Evolutionary conservation across 1,284 basidiomycete species (phyloP).

Genomic region (Moniliophthora roreri): DNA sequence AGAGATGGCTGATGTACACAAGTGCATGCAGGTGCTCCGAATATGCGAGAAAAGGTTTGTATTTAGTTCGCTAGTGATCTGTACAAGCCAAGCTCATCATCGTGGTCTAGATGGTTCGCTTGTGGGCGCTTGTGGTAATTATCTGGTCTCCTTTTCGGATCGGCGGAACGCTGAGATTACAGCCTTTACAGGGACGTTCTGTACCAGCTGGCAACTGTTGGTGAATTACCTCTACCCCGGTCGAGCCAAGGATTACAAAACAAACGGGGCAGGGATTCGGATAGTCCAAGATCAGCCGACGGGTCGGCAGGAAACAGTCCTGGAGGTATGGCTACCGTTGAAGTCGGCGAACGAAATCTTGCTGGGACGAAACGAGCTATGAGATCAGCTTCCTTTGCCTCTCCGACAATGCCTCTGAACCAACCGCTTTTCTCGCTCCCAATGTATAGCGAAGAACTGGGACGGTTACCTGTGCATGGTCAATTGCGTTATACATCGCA

Average conservation of each 20-base stretch:
- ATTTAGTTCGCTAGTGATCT: too few relatives aligned
- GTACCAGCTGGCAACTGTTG: slow-evolving; percentile 65
- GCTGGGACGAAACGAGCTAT: slow-evolving; percentile 25
- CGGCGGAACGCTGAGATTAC: neutral
- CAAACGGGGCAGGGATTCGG: slow-evolving; percentile 65
- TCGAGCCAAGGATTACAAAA: slow-evolving; percentile 44
- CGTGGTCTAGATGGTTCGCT: slow-evolving; percentile 40
- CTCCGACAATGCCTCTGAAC: slow-evolving; percentile 4
- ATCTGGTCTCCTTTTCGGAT: neutral
- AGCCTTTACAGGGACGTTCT: slow-evolving; percentile 57
- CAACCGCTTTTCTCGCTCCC: slow-evolving; percentile 21
- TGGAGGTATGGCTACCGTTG: neutral
- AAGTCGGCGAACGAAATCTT: slow-evolving; percentile 21
- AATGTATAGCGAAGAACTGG: slow-evolving; percentile 1
- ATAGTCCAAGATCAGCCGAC: slow-evolving; percentile 33
- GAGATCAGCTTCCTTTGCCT: neutral
- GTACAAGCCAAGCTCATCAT: neutral
- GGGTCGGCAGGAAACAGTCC: slow-evolving; percentile 18
- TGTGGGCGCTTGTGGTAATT: slow-evolving; percentile 45
- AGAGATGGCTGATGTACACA: slow-evolving; percentile 71
- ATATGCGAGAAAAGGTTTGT: slow-evolving; percentile 49
- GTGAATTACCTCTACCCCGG: slow-evolving; percentile 62
- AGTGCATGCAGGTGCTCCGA: slow-evolving; percentile 64
- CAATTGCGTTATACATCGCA: neutral
- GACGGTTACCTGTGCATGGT: slow-evolving; percentile 1